Evolutionary conservation across 371 early-diverging fungal species (phyloP).

Genomic region (Actinomortierella wolfii): DNA sequence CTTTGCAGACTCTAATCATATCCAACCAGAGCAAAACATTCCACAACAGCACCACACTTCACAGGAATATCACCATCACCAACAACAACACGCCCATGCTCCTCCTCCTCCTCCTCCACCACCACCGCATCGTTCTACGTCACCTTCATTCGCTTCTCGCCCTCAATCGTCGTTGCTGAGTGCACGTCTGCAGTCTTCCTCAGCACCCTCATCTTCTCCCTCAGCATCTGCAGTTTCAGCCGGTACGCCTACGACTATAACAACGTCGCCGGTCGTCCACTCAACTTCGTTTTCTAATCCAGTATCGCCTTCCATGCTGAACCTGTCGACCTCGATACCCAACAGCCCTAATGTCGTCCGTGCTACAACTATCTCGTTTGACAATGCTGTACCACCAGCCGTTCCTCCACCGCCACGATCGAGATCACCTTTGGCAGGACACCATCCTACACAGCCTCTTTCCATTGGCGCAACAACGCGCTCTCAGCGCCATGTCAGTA

Average conservation of each 20-base stretch:
- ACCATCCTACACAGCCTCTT: conserved; percentile 13
- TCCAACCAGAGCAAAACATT: no score
- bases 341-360: no score
- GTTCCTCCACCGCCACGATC: conserved; percentile 26
- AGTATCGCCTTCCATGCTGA: no score
- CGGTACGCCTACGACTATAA: no score
- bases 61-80: conserved; percentile 1
- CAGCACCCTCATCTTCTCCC: conserved; percentile 11
- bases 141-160: conserved; percentile 20
- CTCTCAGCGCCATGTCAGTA: conserved; percentile 22
- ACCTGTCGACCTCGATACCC: no score
- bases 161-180: conserved; percentile 28
- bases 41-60: no score
- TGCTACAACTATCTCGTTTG: no score
- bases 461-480: conserved; percentile 1
- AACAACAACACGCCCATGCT: conserved; percentile 1
- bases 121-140: conserved; percentile 1
- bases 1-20: no score
- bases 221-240: not conserved
- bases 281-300: no score
- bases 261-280: no score
- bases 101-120: no score
- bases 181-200: conserved; percentile 27
- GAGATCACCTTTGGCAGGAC: conserved; percentile 33
- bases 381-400: conserved; percentile 1